Base-by-base conservation (phyloP, 1,139 yeast species). In the Magnusiomyces tetraspermus region DNA sequence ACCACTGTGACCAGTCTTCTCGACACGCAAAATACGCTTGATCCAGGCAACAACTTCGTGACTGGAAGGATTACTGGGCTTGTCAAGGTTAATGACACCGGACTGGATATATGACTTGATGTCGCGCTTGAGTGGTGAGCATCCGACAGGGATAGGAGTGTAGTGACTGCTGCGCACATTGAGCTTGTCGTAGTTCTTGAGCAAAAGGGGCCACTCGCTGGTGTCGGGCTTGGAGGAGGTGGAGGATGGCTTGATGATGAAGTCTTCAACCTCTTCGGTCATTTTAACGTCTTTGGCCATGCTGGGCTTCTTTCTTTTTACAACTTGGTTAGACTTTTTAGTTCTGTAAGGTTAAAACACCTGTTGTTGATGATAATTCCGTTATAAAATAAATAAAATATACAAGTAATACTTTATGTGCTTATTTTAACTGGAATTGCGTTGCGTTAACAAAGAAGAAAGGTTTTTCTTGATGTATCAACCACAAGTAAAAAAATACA, bases 31-130 rank as follows among this genome's bases (percentile, higher is more conserved):
- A 64, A 92, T 92, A 72, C 97, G 80, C 76, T 92, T 92, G 67
- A 92, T 83, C 98, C 98, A 92, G 38, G 98, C 98, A 63, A 92
- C 98, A 67, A 92, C 98, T 75, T 92, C 97, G 75, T 90, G 97
- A 53, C 96, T 87, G 51, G 96, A 86, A 62, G 98, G 98, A 72
- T 92, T 92, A 38, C 96, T 85, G 62, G 98, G 98, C 74, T 92
- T 92, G 75, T 92, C 98, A 66, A 92, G 79, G 76, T 92, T 92
- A 69, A 92, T 90, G 54, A 92, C 96, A 76, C 98, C 98, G 15
- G 96, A 83, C 50, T 94, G 82, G 63, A 92, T 77, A 71, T 92
- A 92, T 44, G 88, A 79, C 73, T 86, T 86, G 64, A 92, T 74
- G 71, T 90, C 97, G 76, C 98, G 84, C 74, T 89, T 89, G 67